Percentiles rank a stretch among this genome's conserved stretches.
Conservation (phyloP, 345 rosid species). For the Clarkia xantiana region DNA sequence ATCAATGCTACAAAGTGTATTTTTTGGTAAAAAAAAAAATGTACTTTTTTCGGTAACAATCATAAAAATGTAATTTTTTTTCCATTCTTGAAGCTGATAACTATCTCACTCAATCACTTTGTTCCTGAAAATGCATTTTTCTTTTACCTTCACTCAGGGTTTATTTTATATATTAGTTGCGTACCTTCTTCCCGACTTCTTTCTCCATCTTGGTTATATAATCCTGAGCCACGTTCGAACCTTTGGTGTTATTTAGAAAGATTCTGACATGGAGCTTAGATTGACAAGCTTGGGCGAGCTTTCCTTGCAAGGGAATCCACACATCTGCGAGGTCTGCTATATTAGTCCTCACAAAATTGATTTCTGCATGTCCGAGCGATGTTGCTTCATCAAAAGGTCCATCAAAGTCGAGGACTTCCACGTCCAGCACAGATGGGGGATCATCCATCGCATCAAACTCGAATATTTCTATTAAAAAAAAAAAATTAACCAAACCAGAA, state of each 20-base stretch:
- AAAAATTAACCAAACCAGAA: not conserved
- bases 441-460: constrained; percentile 96
- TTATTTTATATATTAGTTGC: too few species aligned
- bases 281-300: constrained; percentile 83
- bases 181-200: constrained; percentile 92
- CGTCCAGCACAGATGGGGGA: constrained; percentile 83
- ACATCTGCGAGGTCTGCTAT: constrained; percentile 80
- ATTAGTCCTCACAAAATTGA: constrained; percentile 75
- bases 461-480: constrained; percentile 59
- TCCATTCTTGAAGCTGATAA: too few species aligned
- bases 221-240: constrained; percentile 67
- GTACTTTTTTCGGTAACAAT: too few species aligned
- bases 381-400: constrained; percentile 89
- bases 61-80: too few species aligned
- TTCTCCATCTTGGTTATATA: constrained; percentile 94
- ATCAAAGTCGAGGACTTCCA: constrained; percentile 86
- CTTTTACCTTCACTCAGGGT: too few species aligned
- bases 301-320: constrained; percentile 81
- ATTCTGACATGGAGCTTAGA: constrained; percentile 76
- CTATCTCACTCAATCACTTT: too few species aligned
- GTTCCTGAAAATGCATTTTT: too few species aligned
- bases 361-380: constrained; percentile 68
- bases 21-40: too few species aligned
- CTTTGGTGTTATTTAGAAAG: constrained; percentile 78
- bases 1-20: too few species aligned